Conservation (phyloP, 306 rosid genomes). For the Lupinus albus region DNA sequence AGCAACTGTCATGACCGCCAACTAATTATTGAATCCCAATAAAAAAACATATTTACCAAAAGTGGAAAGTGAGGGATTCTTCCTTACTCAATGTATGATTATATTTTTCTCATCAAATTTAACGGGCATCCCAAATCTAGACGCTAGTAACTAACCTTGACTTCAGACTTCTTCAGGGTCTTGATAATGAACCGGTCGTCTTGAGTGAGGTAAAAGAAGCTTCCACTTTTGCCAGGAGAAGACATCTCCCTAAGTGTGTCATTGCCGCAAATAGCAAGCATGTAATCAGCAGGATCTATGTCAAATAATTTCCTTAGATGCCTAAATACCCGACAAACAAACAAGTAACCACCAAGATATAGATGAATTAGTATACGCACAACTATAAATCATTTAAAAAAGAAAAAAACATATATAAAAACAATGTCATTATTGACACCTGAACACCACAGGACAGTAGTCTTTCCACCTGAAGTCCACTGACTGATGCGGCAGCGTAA, state of each 20-base stretch:
- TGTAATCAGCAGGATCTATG: constrained; percentile 62
- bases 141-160: constrained; percentile 54
- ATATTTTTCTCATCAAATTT: constrained; percentile 23
- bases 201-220: constrained; percentile 61
- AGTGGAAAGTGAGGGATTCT: too few relatives aligned
- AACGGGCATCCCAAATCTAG: constrained; percentile 32
- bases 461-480: constrained; percentile 62
- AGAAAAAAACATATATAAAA: background rate
- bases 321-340: constrained; percentile 44
- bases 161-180: constrained; percentile 65
- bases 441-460: constrained; percentile 59
- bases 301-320: constrained; percentile 60
- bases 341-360: constrained; percentile 35
- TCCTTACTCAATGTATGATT: background rate
- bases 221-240: constrained; percentile 65
- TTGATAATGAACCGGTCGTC: constrained; percentile 58
- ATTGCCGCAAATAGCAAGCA: constrained; percentile 61
- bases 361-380: constrained; percentile 29
- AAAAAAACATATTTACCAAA: constrained; percentile 25
- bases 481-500: constrained; percentile 55
- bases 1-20: constrained; percentile 55
- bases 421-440: constrained; percentile 36
- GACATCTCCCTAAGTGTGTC: constrained; percentile 58
- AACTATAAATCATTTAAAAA: background rate
- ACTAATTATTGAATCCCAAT: constrained; percentile 38